Evolutionary conservation across 352 stramenopile species (phyloP), one percentile per base, ranked within the genome.

Genomic region (Globisporangium heterothallicum): DNA sequence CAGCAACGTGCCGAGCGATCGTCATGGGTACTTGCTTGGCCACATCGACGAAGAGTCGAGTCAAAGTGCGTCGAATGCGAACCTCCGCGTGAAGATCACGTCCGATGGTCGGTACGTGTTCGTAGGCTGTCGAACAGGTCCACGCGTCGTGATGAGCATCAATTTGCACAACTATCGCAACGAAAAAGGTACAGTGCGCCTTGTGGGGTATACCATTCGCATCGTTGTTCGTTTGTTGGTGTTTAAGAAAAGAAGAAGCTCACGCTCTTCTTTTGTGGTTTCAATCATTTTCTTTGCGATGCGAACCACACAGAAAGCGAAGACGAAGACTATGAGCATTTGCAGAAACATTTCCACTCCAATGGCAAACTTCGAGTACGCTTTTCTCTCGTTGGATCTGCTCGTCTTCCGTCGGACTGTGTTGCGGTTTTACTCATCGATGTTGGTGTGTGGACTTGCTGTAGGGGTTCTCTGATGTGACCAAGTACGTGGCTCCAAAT

Each of bases 1-100:
- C 59, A 90, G 83, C 62, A 88, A 63, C 18, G 79, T 91, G 1
- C 79, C 80, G 1, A 91, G 82, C 53, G 83, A 94, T 45, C 80
- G 80, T 5, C 74, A 89, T 27, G 82, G 75, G 0, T 94, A 94
- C 50, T 56, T 92, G 4, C 58, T 94, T 1, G 83, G 83, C 7
- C 79, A 94, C 56, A 68, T 94, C 21, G 83, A 94, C 42, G 83
- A 92, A 32, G 72, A 88, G 32, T 83, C 74, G 8, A 82, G 72
- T 6, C 60, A 81, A 30, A 67, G 73, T 36, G 78, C 66, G 18
- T 52, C 49, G 5, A 74, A 70, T 24, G 67, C 72, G 7, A 71
- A 86, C 24, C 49, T 94, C 24, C 70, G 78, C 5, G 72, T 94
- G 13, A 94, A 91, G 64, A 85, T 94, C 36, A 78, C 83, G 8